Evolutionary conservation across 192 early-diverging fungal genomes (phyloP).

Genomic region (Paraglomus brasilianum): DNA sequence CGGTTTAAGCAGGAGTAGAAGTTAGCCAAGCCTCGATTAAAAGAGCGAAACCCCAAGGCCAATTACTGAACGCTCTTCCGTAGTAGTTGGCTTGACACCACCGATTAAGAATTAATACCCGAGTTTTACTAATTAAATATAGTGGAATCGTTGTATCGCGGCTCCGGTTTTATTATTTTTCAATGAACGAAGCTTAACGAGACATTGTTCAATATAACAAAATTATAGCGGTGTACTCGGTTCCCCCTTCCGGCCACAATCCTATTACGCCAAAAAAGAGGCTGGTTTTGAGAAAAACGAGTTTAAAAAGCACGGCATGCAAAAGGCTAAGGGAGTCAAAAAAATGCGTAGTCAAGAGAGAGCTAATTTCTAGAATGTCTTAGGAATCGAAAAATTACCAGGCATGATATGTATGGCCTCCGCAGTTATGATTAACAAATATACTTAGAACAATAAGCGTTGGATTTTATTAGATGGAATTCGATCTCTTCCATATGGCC

Average conservation of each 20-base stretch:
- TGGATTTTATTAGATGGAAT: conserved; percentile 6
- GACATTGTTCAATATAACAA: too few relatives aligned
- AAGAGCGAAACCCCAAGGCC: too few relatives aligned
- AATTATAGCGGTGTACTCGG: too few relatives aligned
- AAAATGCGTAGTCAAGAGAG: conserved; percentile 25
- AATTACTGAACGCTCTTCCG: too few relatives aligned
- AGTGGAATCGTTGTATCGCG: too few relatives aligned
- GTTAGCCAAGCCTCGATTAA: too few relatives aligned
- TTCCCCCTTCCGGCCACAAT: conserved; percentile 20
- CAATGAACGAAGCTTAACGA: too few relatives aligned
- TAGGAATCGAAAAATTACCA: conserved; percentile 14
- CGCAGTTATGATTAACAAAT: conserved; percentile 13
- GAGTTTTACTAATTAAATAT: too few relatives aligned
- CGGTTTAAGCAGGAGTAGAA: too few relatives aligned
- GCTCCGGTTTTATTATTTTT: too few relatives aligned
- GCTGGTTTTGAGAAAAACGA: conserved; percentile 15
- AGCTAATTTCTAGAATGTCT: conserved; percentile 29
- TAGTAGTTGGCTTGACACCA: too few relatives aligned
- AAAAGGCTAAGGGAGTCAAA: conserved; percentile 15
- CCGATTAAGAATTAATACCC: too few relatives aligned
- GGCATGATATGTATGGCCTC: conserved; percentile 24
- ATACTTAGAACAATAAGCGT: conserved; percentile 10
- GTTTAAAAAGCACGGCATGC: conserved; percentile 25
- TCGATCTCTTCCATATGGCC: not conserved
- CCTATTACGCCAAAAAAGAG: conserved; percentile 24